Evolutionary conservation across 73 alveolate genomes (phyloP), one percentile per base, ranked within the genome.

Genomic region (Paramecium sexaurelia): DNA sequence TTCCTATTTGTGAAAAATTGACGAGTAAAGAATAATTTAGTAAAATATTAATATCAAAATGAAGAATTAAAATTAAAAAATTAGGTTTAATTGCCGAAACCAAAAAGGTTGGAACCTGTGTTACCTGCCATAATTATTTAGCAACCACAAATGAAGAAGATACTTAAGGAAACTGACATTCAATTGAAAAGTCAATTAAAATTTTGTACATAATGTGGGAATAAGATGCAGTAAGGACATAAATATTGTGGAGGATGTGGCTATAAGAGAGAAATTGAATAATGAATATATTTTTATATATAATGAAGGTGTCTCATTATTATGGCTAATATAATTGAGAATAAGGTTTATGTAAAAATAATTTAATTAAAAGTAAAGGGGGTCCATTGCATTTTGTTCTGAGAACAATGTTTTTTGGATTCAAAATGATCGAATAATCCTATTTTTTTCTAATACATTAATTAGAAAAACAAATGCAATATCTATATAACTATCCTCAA

Each of bases 1-100:
- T 95, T 55, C 98, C 98, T 0, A 56, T 89, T 55, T 95, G 98
- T 24, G 98, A 90, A 41, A 73, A 92, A 84, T 39, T 73, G 19
- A 73, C 22, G 32, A 73, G 87, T 33, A 39, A 73, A 36, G 87
- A 73, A 73, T 36, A 35, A 73, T 39, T 73, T 39, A 73, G 55
- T 73, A 71, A 33, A 13, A 10, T 33, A 35, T 22, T 61, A 61
- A 61, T 51, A 51, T 51, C 67, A 24, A 61, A 6, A 7, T 22
- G 15, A 29, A 61, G 83, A 61, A 61, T 22, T 61, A 24, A 61
- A 61, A n/a, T 29, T 61, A 8, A 61, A 61, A 61, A 61, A 1
- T 61, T 26, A 32, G 26, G 83, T 24, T 6, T 10, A 26, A 22
- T 61, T 61, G 8, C 20, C 39, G 1, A 51, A 51, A 51, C 67